Base-by-base conservation (phyloP, 768 basidiomycete species). In the Agrocybe chaxingu region DNA sequence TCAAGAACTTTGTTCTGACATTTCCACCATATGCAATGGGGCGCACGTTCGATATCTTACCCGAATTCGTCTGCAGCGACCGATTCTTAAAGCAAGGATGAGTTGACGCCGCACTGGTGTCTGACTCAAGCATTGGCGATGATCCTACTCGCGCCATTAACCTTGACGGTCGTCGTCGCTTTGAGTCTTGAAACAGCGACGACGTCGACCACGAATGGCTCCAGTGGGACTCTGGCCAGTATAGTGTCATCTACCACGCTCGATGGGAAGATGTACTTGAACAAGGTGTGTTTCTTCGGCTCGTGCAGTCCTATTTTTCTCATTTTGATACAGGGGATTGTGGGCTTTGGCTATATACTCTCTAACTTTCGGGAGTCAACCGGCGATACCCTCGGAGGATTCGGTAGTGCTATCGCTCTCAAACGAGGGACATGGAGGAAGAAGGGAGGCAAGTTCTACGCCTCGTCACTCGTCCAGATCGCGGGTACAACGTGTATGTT, bases 301-400 rank as follows among this genome's bases (percentile, higher is more conserved):
- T 29, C 29, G 9, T 42, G 13, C 35, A 40, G 40, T 12, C 4
- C 29, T 48, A 9, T 7, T 43, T 38, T 30, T 42, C 39, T 42
- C 19, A 40, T 30, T 32, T 16, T 33, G 13, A 43, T 33, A 11
- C 50, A 83, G 77, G 81, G 81, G 13, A 59, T 82, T 0, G 81
- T 83, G 11, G 82, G 69, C 1, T 84, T 84, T 58, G 83, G 82
- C 4, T 65, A 77, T n/a, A 83, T 85, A 47, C 79, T 80, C 1
- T 76, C 80, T 2, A 70, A 82, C 57, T 76, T 78, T 54, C 69
- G 53, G 4, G 82, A 84, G 32, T 80, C 79, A 0, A 81, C 77
- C 0, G 78, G 78, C 0, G 79, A 84, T 52, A 84, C 82, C 0
- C 54, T 84, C 5, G 84, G 85, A 16, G 82, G 82, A 8, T 73